Evolutionary conservation across 2,329 filamentous ascomycete genomes (phyloP).

Genomic region (Ceratocystis papillata): DNA sequence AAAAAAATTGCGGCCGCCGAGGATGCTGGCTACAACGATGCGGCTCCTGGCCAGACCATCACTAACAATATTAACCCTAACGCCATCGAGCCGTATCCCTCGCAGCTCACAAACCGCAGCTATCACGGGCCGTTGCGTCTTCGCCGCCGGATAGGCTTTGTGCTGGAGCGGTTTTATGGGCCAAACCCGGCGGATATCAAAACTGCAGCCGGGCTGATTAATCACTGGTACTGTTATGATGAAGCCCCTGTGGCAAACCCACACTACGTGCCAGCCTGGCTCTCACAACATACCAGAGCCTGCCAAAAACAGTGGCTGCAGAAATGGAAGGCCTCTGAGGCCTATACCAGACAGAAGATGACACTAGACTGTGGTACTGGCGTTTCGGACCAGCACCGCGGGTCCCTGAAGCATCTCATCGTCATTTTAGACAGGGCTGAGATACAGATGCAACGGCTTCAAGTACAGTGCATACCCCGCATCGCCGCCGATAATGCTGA

Average conservation of each 20-base stretch:
- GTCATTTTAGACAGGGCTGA: slow-evolving; percentile 29
- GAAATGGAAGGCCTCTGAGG: slow-evolving; percentile 19
- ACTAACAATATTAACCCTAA: slow-evolving; percentile 27
- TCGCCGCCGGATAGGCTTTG: slow-evolving; percentile 25
- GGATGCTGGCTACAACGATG: slow-evolving; percentile 27
- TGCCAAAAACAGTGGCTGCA: slow-evolving; percentile 19
- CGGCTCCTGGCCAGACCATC: slow-evolving; percentile 30
- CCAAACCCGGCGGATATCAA: slow-evolving; percentile 26
- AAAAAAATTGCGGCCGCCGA: slow-evolving; percentile 25
- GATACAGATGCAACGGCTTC: slow-evolving; percentile 29
- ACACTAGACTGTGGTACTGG: slow-evolving; percentile 29
- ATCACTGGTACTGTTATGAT: slow-evolving; percentile 31
- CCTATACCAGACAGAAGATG: slow-evolving; percentile 8
- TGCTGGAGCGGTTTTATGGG: slow-evolving; percentile 28
- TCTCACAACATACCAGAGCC: slow-evolving; percentile 24
- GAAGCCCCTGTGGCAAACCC: slow-evolving; percentile 26
- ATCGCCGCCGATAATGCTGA: slow-evolving; percentile 24
- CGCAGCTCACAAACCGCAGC: slow-evolving; percentile 26
- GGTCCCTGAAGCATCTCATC: slow-evolving; percentile 31
- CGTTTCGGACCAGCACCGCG: slow-evolving; percentile 24
- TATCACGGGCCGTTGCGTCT: slow-evolving; percentile 33
- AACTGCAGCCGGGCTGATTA: slow-evolving; percentile 26
- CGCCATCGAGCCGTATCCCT: slow-evolving; percentile 30
- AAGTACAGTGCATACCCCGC: slow-evolving; percentile 21
- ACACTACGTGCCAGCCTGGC: slow-evolving; percentile 26